Conservation (phyloP, 1,284 basidiomycete genomes). For the Apiotrichum montevideense region DNA sequence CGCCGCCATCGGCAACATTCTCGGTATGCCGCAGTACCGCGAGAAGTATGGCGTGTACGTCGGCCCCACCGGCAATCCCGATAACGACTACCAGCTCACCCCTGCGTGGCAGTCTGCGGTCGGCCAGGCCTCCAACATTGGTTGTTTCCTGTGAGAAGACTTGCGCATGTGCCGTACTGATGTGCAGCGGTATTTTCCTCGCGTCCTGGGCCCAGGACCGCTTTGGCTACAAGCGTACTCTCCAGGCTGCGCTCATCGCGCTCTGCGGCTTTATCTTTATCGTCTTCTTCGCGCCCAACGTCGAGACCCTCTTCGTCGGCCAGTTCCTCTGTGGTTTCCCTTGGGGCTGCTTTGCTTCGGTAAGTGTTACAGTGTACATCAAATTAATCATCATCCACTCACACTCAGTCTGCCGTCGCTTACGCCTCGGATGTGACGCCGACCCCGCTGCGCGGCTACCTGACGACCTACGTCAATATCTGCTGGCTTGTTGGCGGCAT, state of each 20-base stretch:
- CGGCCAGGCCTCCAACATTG: slow-evolving; percentile 14
- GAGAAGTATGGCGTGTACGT: slow-evolving; percentile 4
- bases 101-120: slow-evolving; percentile 21
- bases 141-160: slow-evolving; percentile 18
- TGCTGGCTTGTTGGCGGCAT: slow-evolving; percentile 44
- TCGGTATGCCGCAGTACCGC: slow-evolving; percentile 12
- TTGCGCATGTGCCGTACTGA: not conserved
- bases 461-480: slow-evolving; percentile 44
- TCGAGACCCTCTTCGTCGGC: slow-evolving; percentile 18
- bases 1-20: slow-evolving; percentile 7
- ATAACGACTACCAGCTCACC: not conserved
- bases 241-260: slow-evolving; percentile 29
- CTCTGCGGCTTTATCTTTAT: slow-evolving; percentile 32
- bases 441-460: slow-evolving; percentile 33
- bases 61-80: not conserved
- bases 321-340: slow-evolving; percentile 33
- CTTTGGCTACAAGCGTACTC: slow-evolving; percentile 24
- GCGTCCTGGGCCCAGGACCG: slow-evolving; percentile 19
- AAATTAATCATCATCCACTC: too few relatives aligned
- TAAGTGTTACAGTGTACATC: too few relatives aligned
- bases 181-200: slow-evolving; percentile 20
- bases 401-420: slow-evolving; percentile 9
- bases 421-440: slow-evolving; percentile 46
- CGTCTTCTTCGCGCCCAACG: slow-evolving; percentile 40
- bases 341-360: slow-evolving; percentile 45